Percentiles rank a stretch among this genome's conserved stretches.
phyloP scores from a whole-genome alignment of 2,329 filamentous ascomycete species.

The Colletotrichum tofieldiae region DNA sequence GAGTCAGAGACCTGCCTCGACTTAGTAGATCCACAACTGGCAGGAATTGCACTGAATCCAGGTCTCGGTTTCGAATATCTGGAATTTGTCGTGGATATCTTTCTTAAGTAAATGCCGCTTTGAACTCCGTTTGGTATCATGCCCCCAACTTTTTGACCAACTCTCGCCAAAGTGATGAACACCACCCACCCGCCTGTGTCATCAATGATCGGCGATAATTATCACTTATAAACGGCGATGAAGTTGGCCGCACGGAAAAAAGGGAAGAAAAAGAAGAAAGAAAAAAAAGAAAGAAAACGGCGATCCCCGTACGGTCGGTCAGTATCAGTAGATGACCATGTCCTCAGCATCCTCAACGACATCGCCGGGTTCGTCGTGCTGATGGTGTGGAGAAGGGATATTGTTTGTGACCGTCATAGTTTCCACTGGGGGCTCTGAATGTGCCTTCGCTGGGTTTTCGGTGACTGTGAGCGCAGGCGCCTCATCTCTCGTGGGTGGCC shows the following conservation, averaged over 20 bases:
- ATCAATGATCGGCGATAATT: background rate
- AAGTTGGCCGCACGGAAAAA: background rate
- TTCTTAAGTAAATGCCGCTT: conserved; percentile 23
- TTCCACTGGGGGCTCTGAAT: conserved; percentile 55
- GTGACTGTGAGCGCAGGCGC: conserved; percentile 54
- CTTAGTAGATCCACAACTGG: background rate
- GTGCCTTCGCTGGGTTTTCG: conserved; percentile 49
- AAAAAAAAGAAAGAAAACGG: conserved; percentile 11
- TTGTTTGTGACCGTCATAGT: conserved; percentile 56
- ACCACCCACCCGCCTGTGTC: background rate
- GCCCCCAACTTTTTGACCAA: conserved; percentile 12
- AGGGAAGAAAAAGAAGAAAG: background rate
- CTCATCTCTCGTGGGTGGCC: conserved; percentile 35
- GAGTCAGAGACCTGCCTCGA: conserved; percentile 8
- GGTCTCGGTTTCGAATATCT: conserved; percentile 20
- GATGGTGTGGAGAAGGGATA: conserved; percentile 49
- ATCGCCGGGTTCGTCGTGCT: conserved; percentile 80
- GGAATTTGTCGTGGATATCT: conserved; percentile 22
- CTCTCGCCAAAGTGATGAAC: background rate
- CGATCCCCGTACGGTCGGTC: conserved; percentile 11
- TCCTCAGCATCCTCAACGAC: conserved; percentile 89
- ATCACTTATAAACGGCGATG: background rate
- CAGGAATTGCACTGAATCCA: background rate
- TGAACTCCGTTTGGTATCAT: conserved; percentile 40
- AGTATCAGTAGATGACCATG: conserved; percentile 85